phyloP scores from a whole-genome alignment of 164 flowering plant genomes.

The Vitis rotundifolia region DNA sequence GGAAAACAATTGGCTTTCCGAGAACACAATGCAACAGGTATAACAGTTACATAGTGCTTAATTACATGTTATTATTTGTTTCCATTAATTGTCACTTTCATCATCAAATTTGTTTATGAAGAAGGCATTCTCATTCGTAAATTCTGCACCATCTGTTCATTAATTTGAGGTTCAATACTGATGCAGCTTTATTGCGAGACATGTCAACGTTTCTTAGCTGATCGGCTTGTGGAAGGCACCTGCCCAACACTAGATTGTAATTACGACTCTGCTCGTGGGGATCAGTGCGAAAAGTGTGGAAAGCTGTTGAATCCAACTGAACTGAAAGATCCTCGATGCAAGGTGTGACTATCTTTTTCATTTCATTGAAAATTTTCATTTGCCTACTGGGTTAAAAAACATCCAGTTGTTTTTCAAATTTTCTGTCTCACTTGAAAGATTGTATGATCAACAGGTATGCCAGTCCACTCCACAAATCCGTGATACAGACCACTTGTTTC shows the following conservation, averaged over 20 bases:
- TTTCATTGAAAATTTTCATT: too few species aligned
- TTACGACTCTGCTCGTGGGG: constrained; percentile 92
- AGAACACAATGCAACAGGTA: constrained; percentile 91
- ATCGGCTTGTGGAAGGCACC: constrained; percentile 87
- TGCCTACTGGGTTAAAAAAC: too few species aligned
- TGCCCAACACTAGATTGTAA: constrained; percentile 78
- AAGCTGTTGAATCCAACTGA: constrained; percentile 92
- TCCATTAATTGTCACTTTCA: too few species aligned
- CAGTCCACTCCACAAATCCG: constrained; percentile 62
- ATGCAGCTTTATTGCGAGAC: constrained; percentile 73
- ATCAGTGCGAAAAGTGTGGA: constrained; percentile 93
- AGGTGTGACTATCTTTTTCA: constrained; percentile 30
- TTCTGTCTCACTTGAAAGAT: too few species aligned
- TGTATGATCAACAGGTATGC: constrained; percentile 55
- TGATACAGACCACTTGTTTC: constrained; percentile 87
- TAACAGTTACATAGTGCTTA: too few species aligned
- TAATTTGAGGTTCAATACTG: too few species aligned
- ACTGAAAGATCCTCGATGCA: constrained; percentile 82
- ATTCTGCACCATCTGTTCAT: too few species aligned
- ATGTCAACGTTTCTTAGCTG: constrained; percentile 84
- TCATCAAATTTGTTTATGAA: too few species aligned
- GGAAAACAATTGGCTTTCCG: constrained; percentile 87
- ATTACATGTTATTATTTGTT: too few species aligned
- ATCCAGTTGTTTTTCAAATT: too few species aligned
- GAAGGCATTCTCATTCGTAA: too few species aligned